Evolutionary conservation across 768 basidiomycete genomes (phyloP), one percentile per base, ranked within the genome.

Genomic region (Melanogaster broomeanus): DNA sequence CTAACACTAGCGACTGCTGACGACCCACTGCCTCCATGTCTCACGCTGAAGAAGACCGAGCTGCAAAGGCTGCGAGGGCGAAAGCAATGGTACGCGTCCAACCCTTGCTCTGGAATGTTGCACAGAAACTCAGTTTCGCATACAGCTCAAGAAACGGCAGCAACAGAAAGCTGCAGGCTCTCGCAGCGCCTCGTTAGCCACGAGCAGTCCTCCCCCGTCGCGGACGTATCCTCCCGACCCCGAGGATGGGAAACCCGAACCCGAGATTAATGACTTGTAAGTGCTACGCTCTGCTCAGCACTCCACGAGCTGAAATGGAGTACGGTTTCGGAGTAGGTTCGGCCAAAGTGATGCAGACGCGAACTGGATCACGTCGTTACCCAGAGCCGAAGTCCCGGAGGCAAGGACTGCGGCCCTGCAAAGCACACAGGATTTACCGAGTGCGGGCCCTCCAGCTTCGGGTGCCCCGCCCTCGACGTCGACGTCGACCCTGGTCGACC

Each of bases 41-140:
- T 25, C 55, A 63, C 82, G 78, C 84, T 22, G 90, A 90, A 61
- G 77, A 79, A 45, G 91, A 93, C 55, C 82, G 90, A 54, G 88
- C 88, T 47, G 83, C 82, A 15, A 91, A 88, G 70, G 82, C 90
- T 49, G 91, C 91, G 3, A 82, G 91, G 55, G 91, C 88, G 49
- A 90, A 88, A 68, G 90, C 88, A 43, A 63, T 93, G 82, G 91
- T 92, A 66, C 51, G 79, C 68, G 45, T 49, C 44, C 35, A 5
- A 25, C 45, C 2, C 22, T 34, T 15, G 7, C 27, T 24, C 9
- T 19, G 37, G 16, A 47, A 22, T 21, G 13, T 18, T 42, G 19
- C 43, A 25, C 18, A 0, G 50, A 21, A 25, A 19, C 48, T 62
- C 22, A 53, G 19, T 41, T 42, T 45, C 21, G 46, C 31, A 21